phyloP scores from a whole-genome alignment of 1,139 yeast species.

The Yamadazyma mexicana region DNA sequence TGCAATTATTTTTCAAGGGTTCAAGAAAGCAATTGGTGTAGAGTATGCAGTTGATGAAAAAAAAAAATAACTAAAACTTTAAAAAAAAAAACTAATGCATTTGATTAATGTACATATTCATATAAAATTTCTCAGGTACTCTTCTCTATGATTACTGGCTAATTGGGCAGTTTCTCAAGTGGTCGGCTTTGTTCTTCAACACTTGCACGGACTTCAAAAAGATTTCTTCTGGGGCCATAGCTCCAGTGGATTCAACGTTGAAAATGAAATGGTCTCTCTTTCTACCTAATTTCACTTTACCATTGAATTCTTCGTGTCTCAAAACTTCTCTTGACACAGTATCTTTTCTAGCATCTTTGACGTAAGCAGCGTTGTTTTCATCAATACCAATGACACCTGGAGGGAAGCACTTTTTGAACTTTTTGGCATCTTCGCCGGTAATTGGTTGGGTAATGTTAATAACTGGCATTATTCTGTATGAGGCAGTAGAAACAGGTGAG shows the following conservation, averaged over 20 bases:
- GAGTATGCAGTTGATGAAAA: no score
- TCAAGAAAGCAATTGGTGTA: conserved; percentile 77
- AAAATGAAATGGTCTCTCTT: conserved; percentile 89
- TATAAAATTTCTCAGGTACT: neutral
- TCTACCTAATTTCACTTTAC: conserved; percentile 88
- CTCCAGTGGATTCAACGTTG: conserved; percentile 93
- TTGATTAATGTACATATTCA: conserved; percentile 9
- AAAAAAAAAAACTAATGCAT: conserved; percentile 2
- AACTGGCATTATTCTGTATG: conserved; percentile 93
- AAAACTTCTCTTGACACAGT: conserved; percentile 96
- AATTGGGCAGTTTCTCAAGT: conserved; percentile 76
- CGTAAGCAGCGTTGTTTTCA: conserved; percentile 69
- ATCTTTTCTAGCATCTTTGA: conserved; percentile 86
- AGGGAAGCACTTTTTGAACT: conserved; percentile 88
- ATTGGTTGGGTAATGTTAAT: conserved; percentile 78
- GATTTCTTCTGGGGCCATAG: conserved; percentile 95
- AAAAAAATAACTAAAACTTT: no score
- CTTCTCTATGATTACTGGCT: conserved; percentile 40
- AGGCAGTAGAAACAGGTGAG: conserved; percentile 95
- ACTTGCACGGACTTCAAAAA: conserved; percentile 87
- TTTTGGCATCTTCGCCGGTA: conserved; percentile 71
- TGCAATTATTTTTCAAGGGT: conserved; percentile 84
- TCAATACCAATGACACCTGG: conserved; percentile 86
- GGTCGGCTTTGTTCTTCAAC: conserved; percentile 81
- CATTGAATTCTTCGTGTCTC: conserved; percentile 87